Base-by-base conservation (phyloP, 192 early-diverging fungal genomes). In the Podochytrium sp. region DNA sequence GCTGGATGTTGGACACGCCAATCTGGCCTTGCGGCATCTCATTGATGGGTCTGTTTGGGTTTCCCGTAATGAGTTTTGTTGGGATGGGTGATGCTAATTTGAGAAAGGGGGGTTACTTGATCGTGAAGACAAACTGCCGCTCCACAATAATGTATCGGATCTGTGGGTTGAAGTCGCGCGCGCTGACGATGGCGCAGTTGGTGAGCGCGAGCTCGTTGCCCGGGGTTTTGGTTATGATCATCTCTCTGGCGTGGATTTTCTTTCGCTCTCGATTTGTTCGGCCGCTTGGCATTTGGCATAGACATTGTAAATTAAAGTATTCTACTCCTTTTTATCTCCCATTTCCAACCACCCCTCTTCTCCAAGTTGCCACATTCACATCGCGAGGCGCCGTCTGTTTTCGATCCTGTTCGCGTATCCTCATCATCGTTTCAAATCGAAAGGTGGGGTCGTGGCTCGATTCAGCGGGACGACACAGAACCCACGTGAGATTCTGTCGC, bases 111-210 rank as follows among this genome's bases (percentile, higher is more conserved):
- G 53, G 78, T 50, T 78, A 92, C 93, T 81, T 83, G 60, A 96
- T 82, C 29, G 92, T 92, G 73, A 98, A 96, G 5, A 93, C 90
- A 78, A 84, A 94, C 64, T 86, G 80, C 42, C 90, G 88, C 66
- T 96, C 90, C 60, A 97, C 82, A 23, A 90, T 68, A 30, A 96
- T 84, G 76, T 95, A 94, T 43, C 83, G 86, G 27, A 85, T 83
- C 27, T 76, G 75, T 14, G 87, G 82, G 39, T 91, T 80, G 68
- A 97, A 92, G 75, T 94, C 92, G 30, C 85, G 76, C 16, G 88
- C 79, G 78, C 83, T 90, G 20, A 95, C 83, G 42, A 88, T 89
- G n/a, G 95, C 81, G 73, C 84, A 85, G 81, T 98, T 98, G 14
- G 90, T 92, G 55, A 81, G 66, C 27, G 87, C 87, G 53, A 69